A percentile compares a stretch with the other conserved stretches of the same genome.
Conservation (phyloP, 2,329 filamentous ascomycete species). For the Scedosporium apiospermum region DNA sequence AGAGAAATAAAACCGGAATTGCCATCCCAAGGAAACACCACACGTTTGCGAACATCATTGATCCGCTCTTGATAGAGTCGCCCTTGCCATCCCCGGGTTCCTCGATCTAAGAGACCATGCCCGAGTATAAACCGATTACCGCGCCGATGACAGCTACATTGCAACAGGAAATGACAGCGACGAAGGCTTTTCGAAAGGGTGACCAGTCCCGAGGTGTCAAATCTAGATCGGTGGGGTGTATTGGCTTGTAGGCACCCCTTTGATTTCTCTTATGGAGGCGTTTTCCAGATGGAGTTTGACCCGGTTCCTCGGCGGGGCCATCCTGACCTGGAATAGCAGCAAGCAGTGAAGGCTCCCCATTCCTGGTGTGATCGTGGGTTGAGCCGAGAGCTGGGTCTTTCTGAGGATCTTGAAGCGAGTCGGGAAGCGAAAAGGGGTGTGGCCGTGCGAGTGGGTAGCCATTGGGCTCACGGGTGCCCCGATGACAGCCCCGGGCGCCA, state of each 20-base stretch:
- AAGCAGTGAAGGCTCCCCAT: no score
- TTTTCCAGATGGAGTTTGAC: not conserved
- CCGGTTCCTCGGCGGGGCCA: not conserved
- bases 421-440: no score
- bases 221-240: not conserved
- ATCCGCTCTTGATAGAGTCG: conserved; percentile 31
- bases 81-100: conserved; percentile 63
- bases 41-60: conserved; percentile 62
- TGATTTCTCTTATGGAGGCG: not conserved
- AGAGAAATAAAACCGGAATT: conserved; percentile 59
- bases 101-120: conserved; percentile 69
- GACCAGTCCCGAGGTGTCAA: conserved; percentile 55
- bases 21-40: conserved; percentile 63
- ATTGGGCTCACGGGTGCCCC: no score
- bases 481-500: no score
- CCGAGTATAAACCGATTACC: conserved; percentile 66
- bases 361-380: no score
- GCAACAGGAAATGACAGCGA: conserved; percentile 59
- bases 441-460: no score
- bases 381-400: no score
- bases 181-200: conserved; percentile 54
- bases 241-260: not conserved
- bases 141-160: conserved; percentile 64
- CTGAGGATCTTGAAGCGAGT: no score
- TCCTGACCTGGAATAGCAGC: not conserved